A percentile compares a stretch with the other conserved stretches of the same genome.
These are phyloP conservation scores for Trichoderma simmonsii DNA, from an alignment of 2,329 filamentous ascomycete species.

Conservation along the genomic window DNA sequence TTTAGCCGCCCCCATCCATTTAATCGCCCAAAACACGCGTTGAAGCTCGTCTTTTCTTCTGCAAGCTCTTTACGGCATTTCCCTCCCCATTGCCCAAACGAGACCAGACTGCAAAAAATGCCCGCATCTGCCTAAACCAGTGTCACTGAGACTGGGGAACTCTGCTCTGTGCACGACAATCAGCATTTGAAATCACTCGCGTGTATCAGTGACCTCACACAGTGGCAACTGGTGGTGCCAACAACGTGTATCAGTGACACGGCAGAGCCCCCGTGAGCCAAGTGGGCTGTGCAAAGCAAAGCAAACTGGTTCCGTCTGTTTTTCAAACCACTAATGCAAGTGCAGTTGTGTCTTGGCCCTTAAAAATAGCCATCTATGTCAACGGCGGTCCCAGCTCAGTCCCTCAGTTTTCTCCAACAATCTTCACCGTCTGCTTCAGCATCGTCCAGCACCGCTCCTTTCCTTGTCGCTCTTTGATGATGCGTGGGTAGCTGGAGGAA, in stretches of 20 bases:
- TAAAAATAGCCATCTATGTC: background rate
- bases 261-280: background rate
- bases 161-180: background rate
- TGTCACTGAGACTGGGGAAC: background rate
- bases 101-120: background rate
- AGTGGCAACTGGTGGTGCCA: background rate
- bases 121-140: slow-evolving; percentile 3
- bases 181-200: background rate
- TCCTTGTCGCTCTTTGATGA: slow-evolving; percentile 8
- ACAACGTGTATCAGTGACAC: background rate
- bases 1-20: background rate
- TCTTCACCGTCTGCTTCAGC: background rate
- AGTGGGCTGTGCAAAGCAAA: slow-evolving; percentile 12
- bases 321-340: slow-evolving; percentile 8
- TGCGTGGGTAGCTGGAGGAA: background rate
- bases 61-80: background rate
- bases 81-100: background rate
- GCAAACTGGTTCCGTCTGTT: slow-evolving; percentile 1
- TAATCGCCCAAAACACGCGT: background rate
- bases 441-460: background rate
- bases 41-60: background rate
- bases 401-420: background rate
- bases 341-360: background rate
- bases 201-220: background rate
- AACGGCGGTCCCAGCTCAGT: background rate